Evolutionary conservation across 129 eudicot genomes (phyloP).

Genomic region (Flaveria sonorensis): DNA sequence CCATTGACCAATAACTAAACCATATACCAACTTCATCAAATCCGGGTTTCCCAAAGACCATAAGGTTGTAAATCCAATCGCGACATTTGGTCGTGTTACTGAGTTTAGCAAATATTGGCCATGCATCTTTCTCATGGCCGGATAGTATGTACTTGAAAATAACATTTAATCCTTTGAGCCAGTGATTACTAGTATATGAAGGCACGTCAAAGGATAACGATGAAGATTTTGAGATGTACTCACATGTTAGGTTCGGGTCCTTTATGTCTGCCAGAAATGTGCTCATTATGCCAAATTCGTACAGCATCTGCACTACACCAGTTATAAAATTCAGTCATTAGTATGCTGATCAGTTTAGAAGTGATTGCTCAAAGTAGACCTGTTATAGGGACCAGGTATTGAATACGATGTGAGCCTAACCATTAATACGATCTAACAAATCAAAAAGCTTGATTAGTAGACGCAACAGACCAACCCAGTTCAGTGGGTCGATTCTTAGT

Average conservation of each 20-base stretch:
- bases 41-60: background rate
- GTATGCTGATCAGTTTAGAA: background rate
- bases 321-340: background rate
- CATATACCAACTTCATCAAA: background rate
- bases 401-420: background rate
- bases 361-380: background rate
- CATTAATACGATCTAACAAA: background rate
- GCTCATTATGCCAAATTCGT: constrained; percentile 16
- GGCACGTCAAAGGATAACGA: constrained; percentile 8
- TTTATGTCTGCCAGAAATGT: constrained; percentile 12
- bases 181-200: background rate
- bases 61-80: constrained; percentile 6
- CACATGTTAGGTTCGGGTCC: background rate
- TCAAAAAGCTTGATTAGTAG: background rate
- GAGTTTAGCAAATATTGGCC: constrained; percentile 6
- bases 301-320: background rate
- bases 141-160: constrained; percentile 3
- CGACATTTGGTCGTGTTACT: background rate
- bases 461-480: background rate
- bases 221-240: constrained; percentile 1
- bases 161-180: constrained; percentile 11
- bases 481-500: background rate
- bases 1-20: constrained; percentile 13
- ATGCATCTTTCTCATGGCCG: background rate
- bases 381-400: background rate